Base-by-base conservation (phyloP, 768 basidiomycete species). In the Arthromyces matolae region DNA sequence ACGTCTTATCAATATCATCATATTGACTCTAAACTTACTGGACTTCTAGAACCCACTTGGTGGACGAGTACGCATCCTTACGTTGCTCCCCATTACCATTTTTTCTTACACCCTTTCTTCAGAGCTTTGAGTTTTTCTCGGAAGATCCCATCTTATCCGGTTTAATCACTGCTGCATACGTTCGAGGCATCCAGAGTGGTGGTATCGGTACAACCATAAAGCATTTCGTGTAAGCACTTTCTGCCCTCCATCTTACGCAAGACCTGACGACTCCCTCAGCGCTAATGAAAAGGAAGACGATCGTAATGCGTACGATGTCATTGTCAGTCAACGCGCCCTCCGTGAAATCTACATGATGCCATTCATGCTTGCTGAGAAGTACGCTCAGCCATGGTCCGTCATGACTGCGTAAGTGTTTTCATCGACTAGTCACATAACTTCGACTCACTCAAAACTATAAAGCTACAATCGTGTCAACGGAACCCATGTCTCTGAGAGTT, bases 261-360 rank as follows among this genome's bases (percentile, higher is more conserved):
- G 22, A 4, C 27, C 50, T 54, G 14, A 32, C 47, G n/a, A 28
- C 45, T 23, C 27, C 34, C 29, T 14, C 51, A 83, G 83, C 16
- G 81, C 78, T 19, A 92, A 91, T 57, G 89, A 92, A 68, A 89
- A 89, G 64, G 88, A 91, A 61, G 76, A 88, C 52, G 86, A 87
- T 56, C 77, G 85, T 8, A 75, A 79, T 64, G 84, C 65, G 22
- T 86, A 81, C 54, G 83, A 89, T 73, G 64, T 75, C 71, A 75
- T 81, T 31, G 63, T 90, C 37, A 77, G 79, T 45, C 76, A 78
- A 6, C 73, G 87, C 22, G 81, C 86, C 4, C 69, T 90, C 25
- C 75, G 86, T 5, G 86, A 90, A 61, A 72, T 90, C 28, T 89
- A 90, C 58, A 69, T 89, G 5, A 80, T 83, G 70, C 86, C 84